Base-by-base conservation (phyloP, 805 yeast genomes). In the Sugiyamaella floridensis region DNA sequence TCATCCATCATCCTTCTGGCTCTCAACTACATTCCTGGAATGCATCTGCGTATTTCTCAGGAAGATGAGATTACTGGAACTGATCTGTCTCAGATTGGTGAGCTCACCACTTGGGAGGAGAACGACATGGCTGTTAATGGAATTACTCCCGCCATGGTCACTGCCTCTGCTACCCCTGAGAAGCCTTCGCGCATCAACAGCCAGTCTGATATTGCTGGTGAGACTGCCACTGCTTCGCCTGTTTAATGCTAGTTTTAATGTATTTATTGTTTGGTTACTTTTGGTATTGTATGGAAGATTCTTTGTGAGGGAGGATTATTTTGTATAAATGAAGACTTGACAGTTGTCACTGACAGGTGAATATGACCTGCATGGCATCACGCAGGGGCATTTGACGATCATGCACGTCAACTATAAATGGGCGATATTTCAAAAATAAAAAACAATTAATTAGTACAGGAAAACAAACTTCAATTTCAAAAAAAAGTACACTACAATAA, bases 41-140 rank as follows among this genome's bases (percentile, higher is more conserved):
- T 90, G 67, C 83, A 85, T 71, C 71, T 92, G 63, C 82, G 98
- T 76, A 78, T 90, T 70, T 79, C 82, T 61, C 88, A 86, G 66
- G 97, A 90, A 61, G 97, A 90, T 67, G 97, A 92, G 74, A 80
- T 83, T 62, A 65, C 81, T 60, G 98, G 98, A 57, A 87, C 95
- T 47, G 98, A 92, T 71, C 77, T 82, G 60, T 84, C 89, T 34
- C 89, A 89, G 76, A 87, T 90, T 62, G 96, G 96, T 63, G 97
- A 90, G 71, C 85, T 81, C 70, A 86, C 93, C 55, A 86, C 63
- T 29, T 66, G 60, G 48, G 57, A 55, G 52, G 60, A 55, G 32
- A 60, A 50, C 18, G 50, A 34, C n/a, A 32, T 32, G 37, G 6
- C 26, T n/a, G 18, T 32, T 20, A 19, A 15, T n/a, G 50, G 50